Evolutionary conservation across 306 rosid genomes (phyloP), one percentile per base, ranked within the genome.

Genomic region (Trifolium dubium): DNA sequence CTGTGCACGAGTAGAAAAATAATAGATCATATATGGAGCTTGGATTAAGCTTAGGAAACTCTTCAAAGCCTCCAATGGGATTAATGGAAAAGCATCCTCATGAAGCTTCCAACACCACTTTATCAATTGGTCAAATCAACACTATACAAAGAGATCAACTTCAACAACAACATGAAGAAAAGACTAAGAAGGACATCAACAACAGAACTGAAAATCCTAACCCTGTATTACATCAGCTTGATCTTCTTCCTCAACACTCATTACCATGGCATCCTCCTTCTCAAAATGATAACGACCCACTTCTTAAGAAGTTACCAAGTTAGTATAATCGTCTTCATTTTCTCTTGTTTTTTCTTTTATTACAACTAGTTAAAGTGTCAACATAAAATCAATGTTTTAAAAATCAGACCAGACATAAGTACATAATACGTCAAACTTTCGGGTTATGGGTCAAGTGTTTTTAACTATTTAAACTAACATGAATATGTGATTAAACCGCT

Each of bases 41-140:
- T 41, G 99, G 87, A 66, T 82, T 95, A 37, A 92, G 92, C 72
- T 81, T 95, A 29, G 98, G 98, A 18, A 96, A 90, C 14, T 23
- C 92, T 69, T 76, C 96, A 8, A 86, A 82, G 66, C 83, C 94
- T 11, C 80, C 86, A 5, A 71, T 88, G 13, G 79, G 4, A 14
- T 86, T 75, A 88, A 85, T 68, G 79, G 83, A 79, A 83, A 85
- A 47, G 60, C 76, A 49, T 62, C 78, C 64, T 73, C 73, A 10
- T 37, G 18, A 90, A 71, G 5, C 32, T 46, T 67, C 72, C 8
- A 88, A 84, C 86, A 88, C 92, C 75, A 85, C 90, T 41, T 74
- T 94, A 30, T 92, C 92, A 43, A 84, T 75, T 59, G 79, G 86
- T 69, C 86, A 80, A 50, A 47, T 64, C 50, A 14, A 64, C 29